Evolutionary conservation across 1,284 basidiomycete species (phyloP), one percentile per base, ranked within the genome.

Genomic region (Boletus smithii): DNA sequence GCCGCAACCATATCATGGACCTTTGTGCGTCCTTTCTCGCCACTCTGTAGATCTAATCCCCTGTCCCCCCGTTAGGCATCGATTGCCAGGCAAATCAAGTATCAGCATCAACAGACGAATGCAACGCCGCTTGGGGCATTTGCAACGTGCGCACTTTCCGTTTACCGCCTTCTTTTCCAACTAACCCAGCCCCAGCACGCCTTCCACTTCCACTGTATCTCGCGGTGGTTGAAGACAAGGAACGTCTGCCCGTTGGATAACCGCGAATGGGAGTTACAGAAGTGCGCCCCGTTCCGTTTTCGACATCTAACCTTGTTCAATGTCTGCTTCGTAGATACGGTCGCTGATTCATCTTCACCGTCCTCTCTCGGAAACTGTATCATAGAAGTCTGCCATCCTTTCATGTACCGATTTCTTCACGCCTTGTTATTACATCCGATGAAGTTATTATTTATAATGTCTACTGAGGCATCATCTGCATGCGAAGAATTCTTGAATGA

Each of bases 201-300:
- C 5, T 99, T 99, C 80, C 95, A 99, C 73, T 99, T 99, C 74
- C 95, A 99, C 71, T 99, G 95, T 71, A 99, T 99, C 67, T 97
- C 95, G 17, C 85, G 97, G 44, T 99, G 97, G 97, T 80, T 99
- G 58, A 99, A 99, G 79, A 98, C 97, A 16, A 83, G 97, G 58
- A 97, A 98, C 71, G 97, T 99, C 37, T 99, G 97, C 69, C 97
- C 95, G 3, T 74, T 99, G 49, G 97, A 99, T 72, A 99, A 99
- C 73, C 82, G 90, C 64, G 91, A 93, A 65, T 93, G 93, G 91
- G 92, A 94, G 65, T 71, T 92, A 61, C 92, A 95, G 72, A 94
- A 93, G 88, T 93, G 70, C 56, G 86, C 75, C 10, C 5, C 10
- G 3, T 33, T 23, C 22, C n/a, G 3, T 8, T 29, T 17, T 39